phyloP scores from a whole-genome alignment of 2,329 filamentous ascomycete species.

The Coccinonectria pachysandricola region DNA sequence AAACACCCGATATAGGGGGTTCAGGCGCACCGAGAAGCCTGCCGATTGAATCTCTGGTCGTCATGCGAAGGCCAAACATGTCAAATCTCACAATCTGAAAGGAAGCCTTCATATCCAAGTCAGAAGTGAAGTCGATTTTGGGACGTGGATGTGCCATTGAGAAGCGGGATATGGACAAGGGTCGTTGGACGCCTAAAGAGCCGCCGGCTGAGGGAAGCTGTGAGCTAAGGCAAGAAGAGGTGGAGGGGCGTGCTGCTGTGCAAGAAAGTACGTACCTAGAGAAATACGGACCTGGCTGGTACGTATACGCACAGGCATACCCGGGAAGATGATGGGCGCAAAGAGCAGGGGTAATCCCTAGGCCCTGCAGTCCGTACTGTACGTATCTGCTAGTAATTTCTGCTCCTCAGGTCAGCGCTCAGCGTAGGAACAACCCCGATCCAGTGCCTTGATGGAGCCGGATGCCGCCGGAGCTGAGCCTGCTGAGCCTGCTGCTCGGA shows the following conservation, averaged over 20 bases:
- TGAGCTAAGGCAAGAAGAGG: constrained; percentile 10
- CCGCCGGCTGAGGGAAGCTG: constrained; percentile 15
- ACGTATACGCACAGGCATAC: too few relatives aligned
- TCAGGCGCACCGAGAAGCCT: neutral
- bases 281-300: constrained; percentile 11
- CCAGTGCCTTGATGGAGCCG: too few relatives aligned
- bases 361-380: too few relatives aligned
- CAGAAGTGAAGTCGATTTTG: constrained; percentile 19
- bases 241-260: constrained; percentile 17
- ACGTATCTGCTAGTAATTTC: too few relatives aligned
- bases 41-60: too few relatives aligned
- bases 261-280: constrained; percentile 14
- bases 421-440: too few relatives aligned
- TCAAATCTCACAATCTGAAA: neutral
- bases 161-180: constrained; percentile 21
- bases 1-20: neutral
- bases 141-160: constrained; percentile 20
- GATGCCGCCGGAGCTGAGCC: too few relatives aligned
- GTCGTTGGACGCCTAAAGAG: constrained; percentile 17
- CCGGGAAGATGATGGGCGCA: too few relatives aligned
- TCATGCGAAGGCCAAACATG: too few relatives aligned
- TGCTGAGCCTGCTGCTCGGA: too few relatives aligned
- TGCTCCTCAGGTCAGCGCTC: too few relatives aligned
- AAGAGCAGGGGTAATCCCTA: too few relatives aligned
- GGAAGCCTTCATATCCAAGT: constrained; percentile 6